Base-by-base conservation (phyloP, 208 protist species). In the Acanthamoeba quina region DNA sequence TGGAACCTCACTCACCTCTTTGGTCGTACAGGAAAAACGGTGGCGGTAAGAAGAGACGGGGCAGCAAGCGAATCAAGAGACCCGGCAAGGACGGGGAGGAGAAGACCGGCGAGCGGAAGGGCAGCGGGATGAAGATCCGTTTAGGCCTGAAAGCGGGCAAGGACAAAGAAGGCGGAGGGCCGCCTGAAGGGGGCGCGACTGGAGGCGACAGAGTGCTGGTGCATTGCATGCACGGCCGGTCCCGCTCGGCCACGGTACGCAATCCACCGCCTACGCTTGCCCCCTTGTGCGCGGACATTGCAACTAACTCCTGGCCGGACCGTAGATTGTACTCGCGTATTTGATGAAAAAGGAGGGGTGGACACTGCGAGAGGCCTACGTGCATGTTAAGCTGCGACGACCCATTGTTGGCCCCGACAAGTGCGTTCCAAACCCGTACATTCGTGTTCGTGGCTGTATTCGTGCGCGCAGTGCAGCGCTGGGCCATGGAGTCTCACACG, bases 151-250 rank as follows among this genome's bases (percentile, higher is more conserved):
- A 41, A 82, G 5, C 72, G 56, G 72, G 72, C 72, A 82, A 82
- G 72, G 72, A 82, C 72, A 82, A 52, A 21, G 72, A 78, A 11
- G 41, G 21, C 56, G 56, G 10, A 5, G 24, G 70, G 2, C 3
- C 15, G 31, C 15, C 70, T 5, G 34, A 37, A 17, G 31, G 10
- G n/a, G n/a, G 29, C 34, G 70, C 31, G 17, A 15, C 37, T 3
- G 34, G 17, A 13, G 21, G 44, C 44, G 72, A 82, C 72, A 21
- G 72, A 54, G 72, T 82, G 31, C 49, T 89, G 82, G 82, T 89
- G 47, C 82, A 89, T 52, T 89, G 82, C 82, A 89, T 89, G 82
- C 47, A 66, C n/a, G 82, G 82, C 11, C 44, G 82, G 47, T 89
- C 82, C 6, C 82, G 82, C 41, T 89, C 82, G 15, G 56, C 82